A percentile compares a stretch with the other conserved stretches of the same genome.
These are phyloP conservation scores for Senna tora DNA, from an alignment of 306 rosid species.

Conservation along the genomic window DNA sequence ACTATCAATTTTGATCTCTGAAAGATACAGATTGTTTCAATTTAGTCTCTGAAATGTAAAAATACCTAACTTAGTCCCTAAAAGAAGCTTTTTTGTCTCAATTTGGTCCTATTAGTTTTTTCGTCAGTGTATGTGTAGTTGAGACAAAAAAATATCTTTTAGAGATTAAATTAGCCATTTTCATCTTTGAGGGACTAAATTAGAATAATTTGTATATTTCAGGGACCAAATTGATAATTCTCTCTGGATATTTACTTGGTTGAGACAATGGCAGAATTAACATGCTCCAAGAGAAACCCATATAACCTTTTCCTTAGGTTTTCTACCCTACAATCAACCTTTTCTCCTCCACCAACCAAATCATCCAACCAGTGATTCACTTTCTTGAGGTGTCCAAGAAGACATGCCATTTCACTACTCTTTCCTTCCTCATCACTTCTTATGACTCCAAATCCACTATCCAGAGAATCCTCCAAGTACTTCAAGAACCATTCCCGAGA, in stretches of 20 bases:
- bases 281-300: conserved; percentile 57
- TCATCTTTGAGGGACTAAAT: too few species aligned
- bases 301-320: conserved; percentile 55
- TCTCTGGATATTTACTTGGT: conserved; percentile 27
- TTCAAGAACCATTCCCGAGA: conserved; percentile 72
- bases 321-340: conserved; percentile 52
- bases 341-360: conserved; percentile 37
- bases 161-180: too few species aligned
- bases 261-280: conserved; percentile 44
- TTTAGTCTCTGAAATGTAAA: too few species aligned
- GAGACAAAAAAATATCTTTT: too few species aligned
- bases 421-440: conserved; percentile 43
- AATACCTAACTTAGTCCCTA: too few species aligned
- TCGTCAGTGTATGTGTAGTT: too few species aligned
- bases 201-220: too few species aligned
- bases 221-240: too few species aligned
- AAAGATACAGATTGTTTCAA: too few species aligned
- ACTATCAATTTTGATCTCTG: too few species aligned
- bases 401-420: conserved; percentile 43
- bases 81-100: too few species aligned
- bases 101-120: too few species aligned
- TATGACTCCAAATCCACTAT: conserved; percentile 48
- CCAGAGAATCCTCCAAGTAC: conserved; percentile 60
- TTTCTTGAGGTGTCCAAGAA: conserved; percentile 65
- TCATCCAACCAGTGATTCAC: conserved; percentile 73